These are phyloP conservation scores for Aphanoascus verrucosus DNA, from an alignment of 2,329 filamentous ascomycete species.

Conservation along the genomic window DNA sequence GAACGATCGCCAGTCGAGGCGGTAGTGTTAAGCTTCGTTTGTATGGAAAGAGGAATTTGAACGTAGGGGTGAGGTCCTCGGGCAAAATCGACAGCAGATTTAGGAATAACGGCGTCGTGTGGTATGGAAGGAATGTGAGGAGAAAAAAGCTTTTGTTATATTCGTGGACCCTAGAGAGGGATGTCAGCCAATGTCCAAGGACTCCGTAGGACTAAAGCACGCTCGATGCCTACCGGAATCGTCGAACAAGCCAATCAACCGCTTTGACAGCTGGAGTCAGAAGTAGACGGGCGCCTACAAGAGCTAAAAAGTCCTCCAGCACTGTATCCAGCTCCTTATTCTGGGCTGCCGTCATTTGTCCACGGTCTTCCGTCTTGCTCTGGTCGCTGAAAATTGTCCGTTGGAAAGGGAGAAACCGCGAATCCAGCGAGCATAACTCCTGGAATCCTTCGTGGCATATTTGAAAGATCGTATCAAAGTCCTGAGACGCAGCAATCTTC, in stretches of 20 bases:
- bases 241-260: constrained; percentile 85
- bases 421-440: constrained; percentile 79
- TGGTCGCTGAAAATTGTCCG: constrained; percentile 83
- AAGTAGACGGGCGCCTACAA: constrained; percentile 65
- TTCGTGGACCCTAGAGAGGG: constrained; percentile 62
- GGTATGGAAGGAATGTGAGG: constrained; percentile 84
- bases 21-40: constrained; percentile 64
- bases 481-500: constrained; percentile 73
- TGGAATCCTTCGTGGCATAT: constrained; percentile 83
- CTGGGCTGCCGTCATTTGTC: constrained; percentile 68
- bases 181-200: not conserved
- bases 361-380: constrained; percentile 79
- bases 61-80: constrained; percentile 56
- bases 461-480: constrained; percentile 76
- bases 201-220: not conserved
- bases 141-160: constrained; percentile 71
- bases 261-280: constrained; percentile 82
- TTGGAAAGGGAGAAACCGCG: constrained; percentile 63
- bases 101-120: constrained; percentile 72
- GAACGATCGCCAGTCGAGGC: constrained; percentile 70
- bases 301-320: constrained; percentile 69
- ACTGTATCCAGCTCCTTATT: constrained; percentile 71
- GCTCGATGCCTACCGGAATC: constrained; percentile 58
- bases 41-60: constrained; percentile 80
- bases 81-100: constrained; percentile 82